A percentile compares a stretch with the other conserved stretches of the same genome.
phyloP scores from a whole-genome alignment of 495 filamentous ascomycete species.

The Penicillium taxi region DNA sequence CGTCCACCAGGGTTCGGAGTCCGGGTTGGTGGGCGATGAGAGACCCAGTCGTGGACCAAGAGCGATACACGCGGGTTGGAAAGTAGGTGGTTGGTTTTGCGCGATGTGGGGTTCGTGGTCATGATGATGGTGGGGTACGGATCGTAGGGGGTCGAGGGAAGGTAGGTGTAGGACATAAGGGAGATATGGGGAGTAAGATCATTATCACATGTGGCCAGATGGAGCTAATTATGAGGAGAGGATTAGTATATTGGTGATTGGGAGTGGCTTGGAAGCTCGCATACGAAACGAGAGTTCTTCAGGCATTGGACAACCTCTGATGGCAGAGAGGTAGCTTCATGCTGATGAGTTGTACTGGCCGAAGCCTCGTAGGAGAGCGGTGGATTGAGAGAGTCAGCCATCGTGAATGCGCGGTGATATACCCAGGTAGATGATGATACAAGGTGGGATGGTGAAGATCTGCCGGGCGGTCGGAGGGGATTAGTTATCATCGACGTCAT shows the following conservation, averaged over 20 bases:
- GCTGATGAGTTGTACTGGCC: constrained; percentile 60
- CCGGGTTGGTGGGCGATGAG: constrained; percentile 79
- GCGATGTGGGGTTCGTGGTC: constrained; percentile 83
- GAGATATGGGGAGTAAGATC: constrained; percentile 88
- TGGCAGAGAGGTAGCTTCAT: constrained; percentile 61
- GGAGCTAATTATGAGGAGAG: constrained; percentile 53
- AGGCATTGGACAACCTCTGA: constrained; percentile 80
- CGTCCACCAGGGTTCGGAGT: constrained; percentile 43
- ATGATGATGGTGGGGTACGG: constrained; percentile 74
- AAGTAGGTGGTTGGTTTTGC: constrained; percentile 80
- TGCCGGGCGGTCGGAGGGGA: neutral
- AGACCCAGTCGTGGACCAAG: constrained; percentile 98
- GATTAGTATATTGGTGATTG: constrained; percentile 1
- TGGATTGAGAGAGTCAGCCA: constrained; percentile 41
- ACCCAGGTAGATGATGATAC: neutral
- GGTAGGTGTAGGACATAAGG: constrained; percentile 99
- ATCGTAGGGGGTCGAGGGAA: constrained; percentile 71
- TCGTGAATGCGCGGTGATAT: constrained; percentile 8
- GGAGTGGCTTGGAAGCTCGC: constrained; percentile 11
- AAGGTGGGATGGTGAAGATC: neutral
- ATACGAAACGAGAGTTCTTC: constrained; percentile 89
- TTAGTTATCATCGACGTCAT: no score
- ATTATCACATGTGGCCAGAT: constrained; percentile 80
- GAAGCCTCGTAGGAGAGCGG: constrained; percentile 72
- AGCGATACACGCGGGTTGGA: constrained; percentile 85